phyloP scores from a whole-genome alignment of 2,329 filamentous ascomycete genomes.

The Thielaviopsis ethacetica region DNA sequence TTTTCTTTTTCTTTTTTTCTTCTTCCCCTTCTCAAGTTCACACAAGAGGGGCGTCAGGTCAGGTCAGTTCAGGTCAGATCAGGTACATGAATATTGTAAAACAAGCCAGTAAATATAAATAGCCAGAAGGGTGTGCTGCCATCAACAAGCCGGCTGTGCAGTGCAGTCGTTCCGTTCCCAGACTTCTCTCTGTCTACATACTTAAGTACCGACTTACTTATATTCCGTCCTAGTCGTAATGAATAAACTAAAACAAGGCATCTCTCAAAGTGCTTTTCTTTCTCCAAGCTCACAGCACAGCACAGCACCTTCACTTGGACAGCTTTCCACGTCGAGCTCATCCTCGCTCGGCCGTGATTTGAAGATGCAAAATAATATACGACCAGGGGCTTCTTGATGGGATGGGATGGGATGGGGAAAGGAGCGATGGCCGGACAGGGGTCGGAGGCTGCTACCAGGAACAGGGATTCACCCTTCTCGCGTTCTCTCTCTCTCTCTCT shows the following conservation, averaged over 20 bases:
- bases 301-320: no score
- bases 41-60: neutral
- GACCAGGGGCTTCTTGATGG: neutral
- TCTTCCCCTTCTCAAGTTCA: neutral
- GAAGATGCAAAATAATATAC: neutral
- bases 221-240: no score
- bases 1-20: neutral
- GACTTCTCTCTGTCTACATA: no score
- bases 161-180: no score
- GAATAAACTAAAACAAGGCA: no score
- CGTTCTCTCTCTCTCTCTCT: neutral
- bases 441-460: neutral
- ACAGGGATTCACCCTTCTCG: neutral
- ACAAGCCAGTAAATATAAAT: neutral
- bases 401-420: neutral
- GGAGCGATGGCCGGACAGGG: neutral
- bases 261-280: no score
- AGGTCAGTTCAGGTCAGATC: no score
- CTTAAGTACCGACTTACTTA: no score
- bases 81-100: neutral
- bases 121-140: neutral
- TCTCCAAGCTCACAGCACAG: no score
- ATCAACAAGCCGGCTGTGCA: no score
- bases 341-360: no score
- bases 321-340: no score